Base-by-base conservation (phyloP, 768 basidiomycete genomes). In the Terana coerulea region DNA sequence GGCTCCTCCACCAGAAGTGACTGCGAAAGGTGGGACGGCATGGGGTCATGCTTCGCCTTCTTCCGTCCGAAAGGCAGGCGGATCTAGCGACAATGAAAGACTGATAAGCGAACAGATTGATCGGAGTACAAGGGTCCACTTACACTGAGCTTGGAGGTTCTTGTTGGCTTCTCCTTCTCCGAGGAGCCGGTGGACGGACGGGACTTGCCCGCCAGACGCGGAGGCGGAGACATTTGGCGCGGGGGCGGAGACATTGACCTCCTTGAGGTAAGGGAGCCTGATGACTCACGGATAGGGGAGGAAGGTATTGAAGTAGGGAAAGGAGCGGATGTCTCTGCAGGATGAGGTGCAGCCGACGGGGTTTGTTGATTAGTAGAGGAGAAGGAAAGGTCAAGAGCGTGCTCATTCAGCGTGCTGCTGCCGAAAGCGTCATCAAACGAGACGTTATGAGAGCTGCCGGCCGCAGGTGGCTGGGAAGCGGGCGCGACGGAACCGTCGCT, bases 11-110 rank as follows among this genome's bases (percentile, higher is more conserved):
- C 36, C 66, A 69, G 17, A 70, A 69, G 41, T 69, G 68, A 61
- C 22, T 61, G 61, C 8, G 61, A 58, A 10, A 69, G 51, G 7
- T 57, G 61, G 22, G 70, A 55, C 3, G 72, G 59, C 53, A 75
- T 57, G 31, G 72, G 69, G 14, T 76, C 72, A 39, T 83, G 76
- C 40, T 81, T 74, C 59, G 81, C 86, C 75, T 87, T 89, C 70
- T 77, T 87, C 69, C 76, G 83, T 30, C 83, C 82, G 61, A 92
- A 92, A 0, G 88, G 88, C 53, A 92, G 67, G 48, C 87, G 89
- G 57, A 92, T 78, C 89, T 86, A 55, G 25, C 45, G 44, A 61
- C 19, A 42, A 49, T 57, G 30, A 53, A 29, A 53, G 29, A 49
- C 37, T 25, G 39, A 14, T 21, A 9, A 17, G n/a, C 25, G 14